Evolutionary conservation across 345 rosid species (phyloP).

Genomic region (Linum tenue): DNA sequence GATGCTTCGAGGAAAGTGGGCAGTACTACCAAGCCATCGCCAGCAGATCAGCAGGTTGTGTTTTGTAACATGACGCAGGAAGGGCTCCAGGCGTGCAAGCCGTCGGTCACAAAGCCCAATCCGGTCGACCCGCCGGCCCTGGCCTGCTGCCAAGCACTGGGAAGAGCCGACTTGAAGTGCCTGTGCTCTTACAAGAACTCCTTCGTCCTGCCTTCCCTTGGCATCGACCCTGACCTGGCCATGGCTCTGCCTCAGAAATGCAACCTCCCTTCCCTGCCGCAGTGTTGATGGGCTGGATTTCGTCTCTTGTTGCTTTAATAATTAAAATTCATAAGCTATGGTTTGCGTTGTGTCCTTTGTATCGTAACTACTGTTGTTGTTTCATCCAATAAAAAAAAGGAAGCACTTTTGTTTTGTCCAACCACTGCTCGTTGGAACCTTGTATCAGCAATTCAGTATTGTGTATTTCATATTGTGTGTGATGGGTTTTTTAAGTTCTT

Average conservation of each 20-base stretch:
- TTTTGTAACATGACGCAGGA: constrained; percentile 38
- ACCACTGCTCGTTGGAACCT: too few species aligned
- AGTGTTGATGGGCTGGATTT: constrained; percentile 12
- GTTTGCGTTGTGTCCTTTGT: too few species aligned
- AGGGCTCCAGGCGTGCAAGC: constrained; percentile 47
- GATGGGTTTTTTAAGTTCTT: too few species aligned
- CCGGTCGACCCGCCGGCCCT: constrained; percentile 41
- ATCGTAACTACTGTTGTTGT: too few species aligned
- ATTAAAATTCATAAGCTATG: too few species aligned
- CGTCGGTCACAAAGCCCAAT: constrained; percentile 41
- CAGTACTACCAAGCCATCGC: background rate
- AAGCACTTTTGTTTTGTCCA: too few species aligned
- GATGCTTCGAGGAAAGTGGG: constrained; percentile 20
- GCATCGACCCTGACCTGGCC: constrained; percentile 65
- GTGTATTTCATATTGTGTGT: too few species aligned
- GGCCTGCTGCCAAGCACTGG: constrained; percentile 45
- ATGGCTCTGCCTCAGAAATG: constrained; percentile 45
- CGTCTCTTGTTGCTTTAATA: too few species aligned
- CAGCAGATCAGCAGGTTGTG: background rate
- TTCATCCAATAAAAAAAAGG: too few species aligned
- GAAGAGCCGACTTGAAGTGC: constrained; percentile 44
- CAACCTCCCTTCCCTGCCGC: constrained; percentile 24
- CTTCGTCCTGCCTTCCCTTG: constrained; percentile 37
- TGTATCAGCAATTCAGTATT: too few species aligned
- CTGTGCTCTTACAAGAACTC: constrained; percentile 57